phyloP scores from a whole-genome alignment of 805 yeast genomes.

The Candida quercuum region DNA sequence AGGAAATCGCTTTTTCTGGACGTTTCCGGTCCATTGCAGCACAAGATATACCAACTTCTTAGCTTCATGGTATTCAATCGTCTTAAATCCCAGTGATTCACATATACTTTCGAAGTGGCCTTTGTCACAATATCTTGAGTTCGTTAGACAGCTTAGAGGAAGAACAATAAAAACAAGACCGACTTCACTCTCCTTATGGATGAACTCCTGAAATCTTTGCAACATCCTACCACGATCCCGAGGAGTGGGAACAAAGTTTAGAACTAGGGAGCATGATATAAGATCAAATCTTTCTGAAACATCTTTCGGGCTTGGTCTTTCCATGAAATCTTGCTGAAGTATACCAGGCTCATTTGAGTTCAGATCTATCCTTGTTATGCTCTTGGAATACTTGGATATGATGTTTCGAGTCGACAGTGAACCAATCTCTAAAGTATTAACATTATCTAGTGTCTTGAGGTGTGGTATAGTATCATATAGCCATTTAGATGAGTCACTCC shows the following conservation, averaged over 20 bases:
- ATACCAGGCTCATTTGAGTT: constrained; percentile 75
- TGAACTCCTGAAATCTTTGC: constrained; percentile 47
- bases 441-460: constrained; percentile 6
- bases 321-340: constrained; percentile 78
- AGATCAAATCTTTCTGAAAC: constrained; percentile 49
- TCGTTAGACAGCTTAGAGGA: constrained; percentile 80
- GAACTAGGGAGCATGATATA: constrained; percentile 79
- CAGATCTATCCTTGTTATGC: constrained; percentile 61
- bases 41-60: constrained; percentile 73
- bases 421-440: constrained; percentile 75
- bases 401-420: constrained; percentile 63
- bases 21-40: constrained; percentile 41
- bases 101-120: constrained; percentile 39
- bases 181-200: constrained; percentile 27
- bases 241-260: constrained; percentile 82
- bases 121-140: constrained; percentile 72
- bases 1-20: constrained; percentile 4
- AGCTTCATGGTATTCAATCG: constrained; percentile 48
- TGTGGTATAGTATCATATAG: constrained; percentile 67
- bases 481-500: constrained; percentile 88
- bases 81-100: constrained; percentile 53
- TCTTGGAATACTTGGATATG: constrained; percentile 38
- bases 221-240: constrained; percentile 75
- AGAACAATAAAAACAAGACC: constrained; percentile 67
- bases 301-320: constrained; percentile 51